Evolutionary conservation across 352 stramenopile species (phyloP).

Genomic region (Globisporangium spinosum): DNA sequence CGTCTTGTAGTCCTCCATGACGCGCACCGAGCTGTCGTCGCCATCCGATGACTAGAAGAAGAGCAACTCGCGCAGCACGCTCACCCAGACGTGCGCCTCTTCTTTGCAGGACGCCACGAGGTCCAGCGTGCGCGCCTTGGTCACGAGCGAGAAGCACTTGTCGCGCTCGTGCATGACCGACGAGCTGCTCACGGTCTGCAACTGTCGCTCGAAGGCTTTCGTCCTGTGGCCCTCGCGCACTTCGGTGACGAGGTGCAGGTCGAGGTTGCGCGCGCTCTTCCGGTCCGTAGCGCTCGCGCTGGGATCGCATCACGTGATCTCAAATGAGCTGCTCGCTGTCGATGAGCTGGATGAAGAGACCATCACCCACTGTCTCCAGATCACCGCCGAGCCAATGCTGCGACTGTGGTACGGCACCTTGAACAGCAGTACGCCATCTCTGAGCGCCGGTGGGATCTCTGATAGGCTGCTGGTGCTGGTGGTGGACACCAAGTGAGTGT

Average conservation of each 20-base stretch:
- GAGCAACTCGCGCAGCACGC: slow-evolving; percentile 38
- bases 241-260: slow-evolving; percentile 49
- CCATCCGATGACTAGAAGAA: slow-evolving; percentile 17
- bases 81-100: slow-evolving; percentile 61
- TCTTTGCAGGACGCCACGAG: slow-evolving; percentile 78
- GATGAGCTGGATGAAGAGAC: slow-evolving; percentile 22
- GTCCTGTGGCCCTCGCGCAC: slow-evolving; percentile 54
- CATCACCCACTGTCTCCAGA: slow-evolving; percentile 62
- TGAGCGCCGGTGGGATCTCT: slow-evolving; percentile 37
- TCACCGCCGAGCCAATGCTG: slow-evolving; percentile 30
- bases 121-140: slow-evolving; percentile 57
- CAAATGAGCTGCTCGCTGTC: slow-evolving; percentile 16
- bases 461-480: slow-evolving; percentile 1
- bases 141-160: slow-evolving; percentile 76
- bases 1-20: slow-evolving; percentile 45
- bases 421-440: slow-evolving; percentile 63
- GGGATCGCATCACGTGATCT: slow-evolving; percentile 72
- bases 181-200: slow-evolving; percentile 31
- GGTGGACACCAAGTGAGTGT: not conserved
- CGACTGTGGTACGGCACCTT: slow-evolving; percentile 76
- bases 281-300: slow-evolving; percentile 36
- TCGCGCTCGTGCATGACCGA: slow-evolving; percentile 36
- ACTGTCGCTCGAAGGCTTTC: slow-evolving; percentile 53
- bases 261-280: slow-evolving; percentile 31
- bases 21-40: slow-evolving; percentile 25